phyloP scores from a whole-genome alignment of 257 asterid species.

The Solanum bulbocastanum region DNA sequence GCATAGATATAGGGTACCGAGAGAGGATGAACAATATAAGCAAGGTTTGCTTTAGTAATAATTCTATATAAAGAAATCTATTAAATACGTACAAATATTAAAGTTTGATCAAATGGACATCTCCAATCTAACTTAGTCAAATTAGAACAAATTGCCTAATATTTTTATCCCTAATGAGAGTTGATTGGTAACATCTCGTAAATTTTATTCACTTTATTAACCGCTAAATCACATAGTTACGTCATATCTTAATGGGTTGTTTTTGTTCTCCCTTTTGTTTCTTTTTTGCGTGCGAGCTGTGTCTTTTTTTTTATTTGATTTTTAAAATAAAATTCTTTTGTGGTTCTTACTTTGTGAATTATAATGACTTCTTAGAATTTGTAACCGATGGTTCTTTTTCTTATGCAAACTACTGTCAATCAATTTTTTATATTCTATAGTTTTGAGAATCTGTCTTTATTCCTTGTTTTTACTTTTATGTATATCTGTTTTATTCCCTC shows the following conservation, averaged over 20 bases:
- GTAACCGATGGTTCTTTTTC: background rate
- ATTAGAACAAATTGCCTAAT: no score
- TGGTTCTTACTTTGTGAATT: background rate
- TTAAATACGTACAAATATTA: no score
- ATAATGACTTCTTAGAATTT: background rate
- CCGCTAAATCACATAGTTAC: background rate
- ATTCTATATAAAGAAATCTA: no score
- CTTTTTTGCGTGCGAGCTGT: background rate
- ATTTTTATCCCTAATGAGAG: background rate
- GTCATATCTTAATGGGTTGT: background rate
- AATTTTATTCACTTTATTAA: background rate
- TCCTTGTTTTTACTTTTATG: background rate
- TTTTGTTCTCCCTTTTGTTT: background rate
- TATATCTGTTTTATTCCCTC: background rate
- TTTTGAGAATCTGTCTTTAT: background rate
- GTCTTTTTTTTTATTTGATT: background rate
- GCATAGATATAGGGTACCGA: background rate
- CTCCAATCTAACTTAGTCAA: background rate
- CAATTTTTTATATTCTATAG: background rate
- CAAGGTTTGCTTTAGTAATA: background rate
- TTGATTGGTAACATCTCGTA: background rate
- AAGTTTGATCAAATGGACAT: background rate
- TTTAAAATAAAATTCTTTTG: no score
- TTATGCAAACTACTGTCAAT: background rate
- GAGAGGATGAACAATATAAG: background rate